Evolutionary conservation across 768 basidiomycete species (phyloP).

Genomic region (Phaeotremella skinneri): DNA sequence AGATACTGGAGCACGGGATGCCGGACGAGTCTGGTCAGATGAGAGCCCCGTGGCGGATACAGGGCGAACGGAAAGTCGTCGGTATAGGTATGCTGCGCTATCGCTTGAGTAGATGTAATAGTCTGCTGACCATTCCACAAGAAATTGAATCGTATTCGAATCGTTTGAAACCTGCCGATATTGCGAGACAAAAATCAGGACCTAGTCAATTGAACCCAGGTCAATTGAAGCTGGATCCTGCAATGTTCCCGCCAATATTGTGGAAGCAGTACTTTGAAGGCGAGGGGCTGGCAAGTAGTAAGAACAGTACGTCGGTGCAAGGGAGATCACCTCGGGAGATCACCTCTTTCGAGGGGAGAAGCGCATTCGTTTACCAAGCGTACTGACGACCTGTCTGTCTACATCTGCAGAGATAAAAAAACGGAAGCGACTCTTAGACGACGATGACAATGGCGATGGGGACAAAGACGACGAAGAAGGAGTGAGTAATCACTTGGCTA

Average conservation of each 20-base stretch:
- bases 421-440: constrained; percentile 6
- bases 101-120: background rate
- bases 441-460: constrained; percentile 19
- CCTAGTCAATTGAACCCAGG: constrained; percentile 25
- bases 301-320: background rate
- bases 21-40: background rate
- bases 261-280: constrained; percentile 43
- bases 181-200: background rate
- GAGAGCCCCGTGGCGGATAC: constrained; percentile 34
- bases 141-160: constrained; percentile 47
- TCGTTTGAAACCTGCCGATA: constrained; percentile 15
- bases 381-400: too few relatives aligned
- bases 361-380: too few relatives aligned
- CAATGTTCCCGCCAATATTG: constrained; percentile 36
- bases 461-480: constrained; percentile 27
- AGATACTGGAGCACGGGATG: constrained; percentile 20
- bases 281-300: background rate
- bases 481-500: constrained; percentile 15
- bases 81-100: constrained; percentile 46
- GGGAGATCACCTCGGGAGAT: background rate
- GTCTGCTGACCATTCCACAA: constrained; percentile 11
- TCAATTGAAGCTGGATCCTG: constrained; percentile 25
- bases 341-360: too few relatives aligned
- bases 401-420: constrained; percentile 16
- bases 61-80: constrained; percentile 30